Base-by-base conservation (phyloP, 495 filamentous ascomycete species). In the Podospora sp. region DNA sequence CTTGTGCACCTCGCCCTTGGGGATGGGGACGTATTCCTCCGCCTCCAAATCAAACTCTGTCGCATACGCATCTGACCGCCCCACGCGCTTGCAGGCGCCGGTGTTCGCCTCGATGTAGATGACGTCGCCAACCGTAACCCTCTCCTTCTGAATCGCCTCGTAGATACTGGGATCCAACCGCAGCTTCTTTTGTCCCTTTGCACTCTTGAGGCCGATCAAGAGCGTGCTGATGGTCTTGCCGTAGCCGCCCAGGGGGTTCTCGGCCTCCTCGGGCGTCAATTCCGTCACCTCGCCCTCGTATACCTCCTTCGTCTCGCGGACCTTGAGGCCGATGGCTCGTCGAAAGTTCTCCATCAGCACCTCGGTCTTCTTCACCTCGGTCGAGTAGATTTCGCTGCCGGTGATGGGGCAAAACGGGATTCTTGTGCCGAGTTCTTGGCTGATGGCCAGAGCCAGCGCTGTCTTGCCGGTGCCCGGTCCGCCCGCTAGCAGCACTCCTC, bases 101-200 rank as follows among this genome's bases (percentile, higher is more conserved):
- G 95, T 98, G 80, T 97, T 97, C 55, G 94, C 94, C 83, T 99
- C 95, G 69, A 99, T 97, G 81, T 97, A 98, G 78, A 99, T 92
- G 69, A 99, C 94, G 74, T 99, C 95, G 73, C 95, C 95, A 18
- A 97, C 90, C 0, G 93, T 91, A 58, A 99, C 95, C 20, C 94
- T 85, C 84, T 99, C 95, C 83, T 97, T 97, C 79, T 97, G 96
- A 68, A 99, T 95, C 33, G 94, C 94, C 80, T 99, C 95, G 84
- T 98, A 99, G 75, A 99, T 97, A 76, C 92, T 96, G 3, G 95
- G 95, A 75, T 99, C 95, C 46, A 99, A 83, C 49, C 94, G 89
- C 66, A 99, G 85, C 83, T 97, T 98, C 86, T 99, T 99, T 68
- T 93, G 95, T 22, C 95, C 95, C 78, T 91, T 91, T 27, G 90